Percentiles rank a stretch among this genome's conserved stretches.
These are phyloP conservation scores for Saksenaea oblongispora DNA, from an alignment of 371 early-diverging fungal species.

Conservation along the genomic window DNA sequence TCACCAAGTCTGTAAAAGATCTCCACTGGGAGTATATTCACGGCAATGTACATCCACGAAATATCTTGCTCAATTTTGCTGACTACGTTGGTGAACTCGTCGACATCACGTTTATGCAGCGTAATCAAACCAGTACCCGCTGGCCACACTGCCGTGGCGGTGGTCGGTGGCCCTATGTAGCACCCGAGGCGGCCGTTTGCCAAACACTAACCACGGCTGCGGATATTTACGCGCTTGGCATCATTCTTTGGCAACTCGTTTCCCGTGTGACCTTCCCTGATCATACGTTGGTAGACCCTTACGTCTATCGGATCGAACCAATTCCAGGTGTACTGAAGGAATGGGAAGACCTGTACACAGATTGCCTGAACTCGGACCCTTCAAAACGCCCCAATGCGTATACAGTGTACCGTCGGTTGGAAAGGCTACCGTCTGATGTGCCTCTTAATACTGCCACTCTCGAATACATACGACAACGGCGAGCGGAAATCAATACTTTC, in stretches of 20 bases:
- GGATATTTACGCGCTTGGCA: constrained; percentile 42
- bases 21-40: constrained; percentile 47
- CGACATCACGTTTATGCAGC: constrained; percentile 45
- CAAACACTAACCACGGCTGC: constrained; percentile 28
- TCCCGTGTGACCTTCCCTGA: constrained; percentile 46
- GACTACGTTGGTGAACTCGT: constrained; percentile 42
- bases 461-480: constrained; percentile 23
- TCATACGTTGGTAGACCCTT: constrained; percentile 22
- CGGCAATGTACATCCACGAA: constrained; percentile 49
- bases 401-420: constrained; percentile 29
- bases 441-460: constrained; percentile 14
- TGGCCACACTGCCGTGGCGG: constrained; percentile 14
- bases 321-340: constrained; percentile 42
- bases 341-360: constrained; percentile 38
- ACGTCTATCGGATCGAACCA: constrained; percentile 31
- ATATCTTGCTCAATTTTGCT: constrained; percentile 39
- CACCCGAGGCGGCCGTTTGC: constrained; percentile 34
- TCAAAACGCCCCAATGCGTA: constrained; percentile 41
- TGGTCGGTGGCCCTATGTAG: constrained; percentile 46
- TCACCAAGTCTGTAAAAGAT: constrained; percentile 45
- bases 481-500: constrained; percentile 19
- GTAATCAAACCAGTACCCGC: constrained; percentile 12
- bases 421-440: constrained; percentile 17
- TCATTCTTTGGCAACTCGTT: constrained; percentile 48
- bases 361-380: constrained; percentile 40